Percentiles rank a stretch among this genome's conserved stretches.
These are phyloP conservation scores for Wallemia ichthyophaga DNA, from an alignment of 1,284 basidiomycete genomes.

Conservation along the genomic window DNA sequence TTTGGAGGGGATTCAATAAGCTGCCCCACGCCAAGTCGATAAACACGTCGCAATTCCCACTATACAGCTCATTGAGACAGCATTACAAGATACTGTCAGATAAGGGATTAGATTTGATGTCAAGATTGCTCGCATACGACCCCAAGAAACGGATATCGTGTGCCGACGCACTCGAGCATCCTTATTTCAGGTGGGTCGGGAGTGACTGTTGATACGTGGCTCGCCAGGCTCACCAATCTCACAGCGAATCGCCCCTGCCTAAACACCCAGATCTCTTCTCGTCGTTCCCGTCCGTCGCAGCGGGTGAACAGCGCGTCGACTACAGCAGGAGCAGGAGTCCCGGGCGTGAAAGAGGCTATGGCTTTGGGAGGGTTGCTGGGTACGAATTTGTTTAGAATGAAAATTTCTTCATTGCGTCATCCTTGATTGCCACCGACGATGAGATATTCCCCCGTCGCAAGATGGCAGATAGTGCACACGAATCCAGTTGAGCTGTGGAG, in stretches of 20 bases:
- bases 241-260: slow-evolving; percentile 65
- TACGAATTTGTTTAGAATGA: not conserved
- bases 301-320: slow-evolving; percentile 60
- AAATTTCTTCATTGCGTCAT: not conserved
- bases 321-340: not conserved
- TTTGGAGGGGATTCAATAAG: slow-evolving; percentile 55
- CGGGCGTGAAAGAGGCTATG: not conserved
- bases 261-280: slow-evolving; percentile 95
- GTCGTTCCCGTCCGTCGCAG: slow-evolving; percentile 85
- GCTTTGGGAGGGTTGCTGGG: not conserved
- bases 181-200: slow-evolving; percentile 58
- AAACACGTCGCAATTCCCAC: slow-evolving; percentile 25
- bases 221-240: not conserved
- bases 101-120: slow-evolving; percentile 60
- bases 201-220: not conserved
- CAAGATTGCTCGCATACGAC: slow-evolving; percentile 59
- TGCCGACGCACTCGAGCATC: slow-evolving; percentile 60
- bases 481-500: not conserved
- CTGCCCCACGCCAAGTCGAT: slow-evolving; percentile 55
- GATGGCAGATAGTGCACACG: not conserved
- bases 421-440: no score
- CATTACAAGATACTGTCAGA: slow-evolving; percentile 46
- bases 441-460: no score
- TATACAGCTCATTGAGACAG: slow-evolving; percentile 18
- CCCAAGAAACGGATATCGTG: slow-evolving; percentile 56